phyloP scores from a whole-genome alignment of 345 rosid species.

The Eucalyptus curtisii region DNA sequence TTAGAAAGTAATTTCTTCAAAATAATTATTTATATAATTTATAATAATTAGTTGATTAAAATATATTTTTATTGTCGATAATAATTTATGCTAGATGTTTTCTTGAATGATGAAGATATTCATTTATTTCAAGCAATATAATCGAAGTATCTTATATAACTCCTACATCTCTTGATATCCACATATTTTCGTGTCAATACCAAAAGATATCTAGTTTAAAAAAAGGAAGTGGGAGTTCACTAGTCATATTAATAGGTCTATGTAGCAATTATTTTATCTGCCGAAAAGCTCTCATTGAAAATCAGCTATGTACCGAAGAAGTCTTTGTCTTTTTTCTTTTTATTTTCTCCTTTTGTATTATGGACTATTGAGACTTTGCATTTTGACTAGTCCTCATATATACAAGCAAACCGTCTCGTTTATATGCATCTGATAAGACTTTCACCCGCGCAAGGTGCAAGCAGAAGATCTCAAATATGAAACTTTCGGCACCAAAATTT shows the following conservation, averaged over 20 bases:
- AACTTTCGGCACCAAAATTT: rapidly evolving
- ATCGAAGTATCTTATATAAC: background rate
- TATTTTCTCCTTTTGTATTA: background rate
- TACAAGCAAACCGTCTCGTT: rapidly evolving
- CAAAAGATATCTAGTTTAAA: background rate
- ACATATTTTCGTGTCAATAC: background rate
- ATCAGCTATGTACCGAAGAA: background rate
- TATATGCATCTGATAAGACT: background rate
- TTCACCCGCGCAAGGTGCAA: rapidly evolving
- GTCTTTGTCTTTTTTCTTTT: background rate
- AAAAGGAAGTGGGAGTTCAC: background rate
- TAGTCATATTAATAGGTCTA: background rate
- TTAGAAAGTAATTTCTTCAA: no score
- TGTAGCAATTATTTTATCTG: background rate
- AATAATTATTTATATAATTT: no score
- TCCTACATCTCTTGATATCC: background rate
- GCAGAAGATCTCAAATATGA: background rate
- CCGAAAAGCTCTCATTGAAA: background rate
- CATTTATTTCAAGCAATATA: background rate
- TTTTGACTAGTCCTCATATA: background rate
- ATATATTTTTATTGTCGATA: no score
- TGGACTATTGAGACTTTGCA: background rate
- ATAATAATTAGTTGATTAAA: no score
- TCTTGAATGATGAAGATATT: rapidly evolving
- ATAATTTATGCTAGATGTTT: no score